Base-by-base conservation (phyloP, 495 filamentous ascomycete species). In the Aeminium ludgeri region DNA sequence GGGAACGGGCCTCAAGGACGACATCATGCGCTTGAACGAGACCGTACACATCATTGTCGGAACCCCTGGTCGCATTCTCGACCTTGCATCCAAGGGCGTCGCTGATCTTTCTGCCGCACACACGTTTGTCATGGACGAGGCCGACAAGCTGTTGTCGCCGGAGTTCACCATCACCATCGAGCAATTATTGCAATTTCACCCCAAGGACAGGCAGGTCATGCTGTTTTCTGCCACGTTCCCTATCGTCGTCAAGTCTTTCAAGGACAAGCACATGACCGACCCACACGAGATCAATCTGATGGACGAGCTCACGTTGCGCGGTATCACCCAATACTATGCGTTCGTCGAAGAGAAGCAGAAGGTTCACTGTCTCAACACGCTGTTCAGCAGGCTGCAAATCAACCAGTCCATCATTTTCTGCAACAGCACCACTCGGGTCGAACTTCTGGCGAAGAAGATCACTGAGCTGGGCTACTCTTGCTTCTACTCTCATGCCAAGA, bases 381-480 rank as follows among this genome's bases (percentile, higher is more conserved):
- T 99, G 30, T 99, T 99, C 68, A 91, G 82, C 39, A 94, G 94
- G 63, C 75, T 99, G 10, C 89, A 96, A 61, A 99, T 99, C 63
- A 99, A 99, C 60, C 89, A 99, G 66, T 96, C 91, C 36, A 99
- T 99, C 65, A 99, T 99, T 54, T 99, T 99, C 66, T 99, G 89
- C 68, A 99, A 99, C 59, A 96, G 91, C 30, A 96, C 89, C 30
- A 95, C 94, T 55, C 85, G 89, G 33, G 89, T 99, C 13, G 89
- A 99, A 59, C 67, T 99, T 13, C 70, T 99, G 15, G 89, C 89
- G 27, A 99, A 99, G 67, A 99, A 96, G 60, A 99, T 99, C 55
- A 96, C 91, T 11, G 89, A 99, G 58, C 72, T 99, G 42, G 89
- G 89, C 30, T 99, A 96, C 62, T 96, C 91, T 10, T 99, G 89